Base-by-base conservation (phyloP, 495 filamentous ascomycete species). In the Massariosphaeria phaeospora region DNA sequence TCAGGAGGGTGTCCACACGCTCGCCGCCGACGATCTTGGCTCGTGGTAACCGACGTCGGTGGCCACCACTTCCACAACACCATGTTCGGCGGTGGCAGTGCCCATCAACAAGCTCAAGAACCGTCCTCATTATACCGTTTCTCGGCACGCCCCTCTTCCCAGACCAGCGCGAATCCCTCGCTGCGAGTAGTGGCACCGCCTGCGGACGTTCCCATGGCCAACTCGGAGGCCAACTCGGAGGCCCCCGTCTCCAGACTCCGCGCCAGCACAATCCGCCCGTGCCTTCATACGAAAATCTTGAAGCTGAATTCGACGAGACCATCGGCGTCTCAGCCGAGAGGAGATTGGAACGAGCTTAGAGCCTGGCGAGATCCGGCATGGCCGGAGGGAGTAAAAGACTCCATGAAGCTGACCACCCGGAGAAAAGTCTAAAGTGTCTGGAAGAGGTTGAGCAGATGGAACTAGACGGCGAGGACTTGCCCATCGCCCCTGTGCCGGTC, bases 361-460 rank as follows among this genome's bases (percentile, higher is more conserved):
- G n/a, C n/a, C n/a, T n/a, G n/a, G n/a, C n/a, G n/a, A n/a, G n/a
- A n/a, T n/a, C n/a, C n/a, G n/a, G n/a, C n/a, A n/a, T n/a, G n/a
- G n/a, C n/a, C n/a, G n/a, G n/a, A n/a, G n/a, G n/a, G n/a, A n/a
- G n/a, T n/a, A n/a, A n/a, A n/a, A n/a, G n/a, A n/a, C n/a, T n/a
- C n/a, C n/a, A n/a, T n/a, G 93, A 98, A 70, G 74, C 66, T 11
- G 85, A 88, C 7, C 77, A 83, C 27, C 88, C 93, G 0, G 91
- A 96, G 12, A 94, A 91, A 72, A 90, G 89, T 53, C 79, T 95
- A 47, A 84, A 91, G 64, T 97, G 93, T 57, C 76, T 98, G 21
- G 78, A 86, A 51, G 88, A 95, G 59, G 85, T 96, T 10, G 90
- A 95, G 69, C 78, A 95, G 64, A 76, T 95, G 59, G 88, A 95